phyloP scores from a whole-genome alignment of 768 basidiomycete species.

The Strobilomyces dryophilus region DNA sequence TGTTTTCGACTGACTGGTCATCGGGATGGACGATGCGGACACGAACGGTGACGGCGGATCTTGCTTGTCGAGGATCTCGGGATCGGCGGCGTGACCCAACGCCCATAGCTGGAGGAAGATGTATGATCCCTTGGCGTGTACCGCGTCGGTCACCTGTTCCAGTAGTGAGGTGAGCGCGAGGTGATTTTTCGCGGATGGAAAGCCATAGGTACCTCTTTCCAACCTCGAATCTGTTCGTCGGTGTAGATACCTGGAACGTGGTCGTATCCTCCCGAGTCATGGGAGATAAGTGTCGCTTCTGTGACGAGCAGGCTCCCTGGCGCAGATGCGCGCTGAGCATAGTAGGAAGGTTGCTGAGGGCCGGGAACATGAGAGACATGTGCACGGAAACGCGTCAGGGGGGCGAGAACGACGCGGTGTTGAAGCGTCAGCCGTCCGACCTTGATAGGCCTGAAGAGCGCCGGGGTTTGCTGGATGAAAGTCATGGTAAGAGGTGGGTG shows the following conservation, averaged over 20 bases:
- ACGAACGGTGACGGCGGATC: neutral
- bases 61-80: neutral
- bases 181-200: too few relatives aligned
- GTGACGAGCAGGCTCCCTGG: slow-evolving; percentile 54
- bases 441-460: neutral
- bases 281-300: slow-evolving; percentile 51
- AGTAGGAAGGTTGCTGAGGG: slow-evolving; percentile 39
- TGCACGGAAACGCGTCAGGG: neutral
- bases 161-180: too few relatives aligned
- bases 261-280: too few relatives aligned
- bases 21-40: neutral
- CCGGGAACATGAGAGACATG: slow-evolving; percentile 32
- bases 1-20: neutral
- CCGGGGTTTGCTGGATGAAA: too few relatives aligned
- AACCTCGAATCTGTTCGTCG: too few relatives aligned
- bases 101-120: neutral
- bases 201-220: too few relatives aligned
- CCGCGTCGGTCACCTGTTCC: slow-evolving; percentile 24
- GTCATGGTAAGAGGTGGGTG: too few relatives aligned
- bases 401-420: neutral
- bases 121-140: slow-evolving; percentile 49
- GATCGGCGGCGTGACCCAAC: neutral
- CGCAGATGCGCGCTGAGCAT: slow-evolving; percentile 41
- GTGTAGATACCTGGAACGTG: too few relatives aligned
- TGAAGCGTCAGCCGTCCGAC: neutral